Conservation (phyloP, 306 rosid species). For the Fragaria nilgerrensis region DNA sequence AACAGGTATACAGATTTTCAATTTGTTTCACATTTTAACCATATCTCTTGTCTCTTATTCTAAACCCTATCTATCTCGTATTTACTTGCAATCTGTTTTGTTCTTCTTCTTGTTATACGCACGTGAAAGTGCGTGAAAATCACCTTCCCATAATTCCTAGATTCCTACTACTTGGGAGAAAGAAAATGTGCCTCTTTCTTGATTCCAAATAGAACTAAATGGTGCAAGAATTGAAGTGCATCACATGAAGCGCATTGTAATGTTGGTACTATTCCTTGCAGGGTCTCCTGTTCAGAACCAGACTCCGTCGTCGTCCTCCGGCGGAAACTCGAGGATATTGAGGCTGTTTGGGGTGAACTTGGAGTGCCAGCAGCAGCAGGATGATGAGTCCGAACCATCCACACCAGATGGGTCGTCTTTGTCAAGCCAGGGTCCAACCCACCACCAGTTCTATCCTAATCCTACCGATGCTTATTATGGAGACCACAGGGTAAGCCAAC, state of each 20-base stretch:
- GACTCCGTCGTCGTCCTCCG: conserved; percentile 34
- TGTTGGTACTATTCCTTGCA: conserved; percentile 6
- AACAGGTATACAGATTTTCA: conserved; percentile 36
- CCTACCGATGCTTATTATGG: conserved; percentile 39
- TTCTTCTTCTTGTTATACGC: neutral
- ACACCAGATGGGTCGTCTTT: conserved; percentile 41
- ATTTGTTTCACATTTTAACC: conserved; percentile 7
- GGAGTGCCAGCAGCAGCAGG: conserved; percentile 64
- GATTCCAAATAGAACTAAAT: neutral
- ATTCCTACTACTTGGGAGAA: conserved; percentile 33
- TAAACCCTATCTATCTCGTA: neutral
- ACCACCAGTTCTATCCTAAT: conserved; percentile 32
- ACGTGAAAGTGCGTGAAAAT: conserved; percentile 44
- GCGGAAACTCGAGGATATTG: conserved; percentile 63
- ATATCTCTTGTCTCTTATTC: conserved; percentile 3
- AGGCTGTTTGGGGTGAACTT: conserved; percentile 91
- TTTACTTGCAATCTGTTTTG: neutral
- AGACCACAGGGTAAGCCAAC: conserved; percentile 59
- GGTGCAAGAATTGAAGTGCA: neutral
- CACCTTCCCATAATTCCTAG: conserved; percentile 36
- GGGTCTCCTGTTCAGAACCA: conserved; percentile 39
- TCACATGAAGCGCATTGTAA: neutral
- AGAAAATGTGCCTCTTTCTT: conserved; percentile 21
- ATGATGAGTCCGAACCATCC: conserved; percentile 48
- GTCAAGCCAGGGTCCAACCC: conserved; percentile 44